Evolutionary conservation across 306 rosid genomes (phyloP).

Genomic region (Cucumis cinereus): DNA sequence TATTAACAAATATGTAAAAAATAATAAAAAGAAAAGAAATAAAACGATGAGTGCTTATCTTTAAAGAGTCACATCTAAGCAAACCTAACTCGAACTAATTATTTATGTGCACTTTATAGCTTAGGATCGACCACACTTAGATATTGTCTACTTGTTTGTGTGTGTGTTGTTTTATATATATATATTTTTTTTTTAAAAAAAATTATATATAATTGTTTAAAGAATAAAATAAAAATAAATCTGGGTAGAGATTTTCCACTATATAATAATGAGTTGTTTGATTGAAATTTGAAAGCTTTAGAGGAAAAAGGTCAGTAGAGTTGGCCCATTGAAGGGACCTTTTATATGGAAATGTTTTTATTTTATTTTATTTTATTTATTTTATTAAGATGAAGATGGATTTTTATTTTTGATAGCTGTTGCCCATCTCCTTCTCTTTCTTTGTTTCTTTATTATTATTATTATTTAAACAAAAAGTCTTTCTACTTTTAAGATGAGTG

Average conservation of each 20-base stretch:
- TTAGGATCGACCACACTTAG: conserved; percentile 19
- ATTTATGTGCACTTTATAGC: conserved; percentile 20
- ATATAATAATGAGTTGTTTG: conserved; percentile 4
- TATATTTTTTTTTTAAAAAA: not conserved
- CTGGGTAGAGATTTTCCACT: conserved; percentile 11
- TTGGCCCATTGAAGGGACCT: conserved; percentile 2
- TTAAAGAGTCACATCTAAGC: conserved; percentile 20
- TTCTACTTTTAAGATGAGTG: not conserved
- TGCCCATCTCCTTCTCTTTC: not conserved
- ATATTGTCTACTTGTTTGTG: conserved; percentile 8
- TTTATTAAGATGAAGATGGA: not conserved
- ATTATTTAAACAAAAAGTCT: not conserved
- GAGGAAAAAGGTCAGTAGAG: not conserved
- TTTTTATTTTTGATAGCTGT: not conserved
- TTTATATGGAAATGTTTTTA: not conserved
- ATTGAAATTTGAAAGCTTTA: not conserved
- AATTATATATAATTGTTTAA: not conserved
- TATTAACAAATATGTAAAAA: not conserved
- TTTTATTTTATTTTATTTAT: no score
- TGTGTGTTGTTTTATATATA: not conserved
- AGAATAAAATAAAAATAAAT: not conserved
- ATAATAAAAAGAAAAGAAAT: not conserved
- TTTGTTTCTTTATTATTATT: not conserved
- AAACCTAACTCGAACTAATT: conserved; percentile 36
- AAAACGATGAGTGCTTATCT: conserved; percentile 17